Conservation (phyloP, 352 stramenopile species). For the Globisporangium middletonii region DNA sequence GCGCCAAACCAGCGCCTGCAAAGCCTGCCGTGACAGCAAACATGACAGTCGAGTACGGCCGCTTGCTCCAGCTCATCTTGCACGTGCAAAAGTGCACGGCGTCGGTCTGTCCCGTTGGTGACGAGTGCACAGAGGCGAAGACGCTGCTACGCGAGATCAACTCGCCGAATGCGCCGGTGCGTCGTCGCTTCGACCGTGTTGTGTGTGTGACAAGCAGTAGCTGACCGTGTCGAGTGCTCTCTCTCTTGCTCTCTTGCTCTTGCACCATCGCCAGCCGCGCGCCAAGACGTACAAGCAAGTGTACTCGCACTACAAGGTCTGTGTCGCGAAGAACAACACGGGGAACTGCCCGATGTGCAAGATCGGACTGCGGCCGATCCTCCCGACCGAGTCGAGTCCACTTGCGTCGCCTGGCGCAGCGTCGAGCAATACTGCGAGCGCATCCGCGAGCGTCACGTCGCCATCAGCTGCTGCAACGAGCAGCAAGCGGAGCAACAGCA, state of each 20-base stretch:
- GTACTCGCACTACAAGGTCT: slow-evolving; percentile 78
- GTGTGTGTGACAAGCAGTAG: slow-evolving; percentile 1
- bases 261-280: slow-evolving; percentile 25
- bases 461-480: slow-evolving; percentile 22
- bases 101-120: slow-evolving; percentile 47
- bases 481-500: slow-evolving; percentile 52
- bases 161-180: slow-evolving; percentile 53
- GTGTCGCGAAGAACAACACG: slow-evolving; percentile 72
- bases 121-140: slow-evolving; percentile 77
- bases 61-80: slow-evolving; percentile 80
- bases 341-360: slow-evolving; percentile 82
- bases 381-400: slow-evolving; percentile 21
- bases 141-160: slow-evolving; percentile 69
- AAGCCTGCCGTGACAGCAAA: slow-evolving; percentile 44
- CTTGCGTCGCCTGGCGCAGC: slow-evolving; percentile 18
- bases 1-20: slow-evolving; percentile 20
- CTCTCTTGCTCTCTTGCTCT: neutral
- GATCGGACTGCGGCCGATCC: slow-evolving; percentile 63
- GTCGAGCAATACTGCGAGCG: neutral
- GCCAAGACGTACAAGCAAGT: slow-evolving; percentile 86
- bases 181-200: neutral
- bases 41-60: slow-evolving; percentile 76
- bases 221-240: neutral
- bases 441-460: slow-evolving; percentile 21
- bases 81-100: slow-evolving; percentile 80